Percentiles rank a stretch among this genome's conserved stretches.
phyloP scores from a whole-genome alignment of 768 basidiomycete species.

The Suillus subalutaceus region DNA sequence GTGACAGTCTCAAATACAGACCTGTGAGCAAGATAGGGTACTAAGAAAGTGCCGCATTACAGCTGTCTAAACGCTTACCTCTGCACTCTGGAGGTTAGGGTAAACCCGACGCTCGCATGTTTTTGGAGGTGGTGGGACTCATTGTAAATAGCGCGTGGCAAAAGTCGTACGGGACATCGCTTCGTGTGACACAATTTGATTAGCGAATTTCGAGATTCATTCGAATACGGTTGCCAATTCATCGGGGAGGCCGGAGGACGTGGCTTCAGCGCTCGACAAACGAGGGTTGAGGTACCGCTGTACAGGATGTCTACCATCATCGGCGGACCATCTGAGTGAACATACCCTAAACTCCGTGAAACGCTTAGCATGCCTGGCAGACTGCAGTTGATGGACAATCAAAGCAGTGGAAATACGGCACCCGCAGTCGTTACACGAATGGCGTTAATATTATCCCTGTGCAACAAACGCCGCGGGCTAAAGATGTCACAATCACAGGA shows the following conservation, averaged over 20 bases:
- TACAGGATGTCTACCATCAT: background rate
- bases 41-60: background rate
- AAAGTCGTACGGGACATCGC: background rate
- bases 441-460: background rate
- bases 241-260: background rate
- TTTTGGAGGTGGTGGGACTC: background rate
- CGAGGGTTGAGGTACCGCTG: background rate
- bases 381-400: background rate
- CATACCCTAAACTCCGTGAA: background rate
- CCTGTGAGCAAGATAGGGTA: background rate
- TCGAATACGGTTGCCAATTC: background rate
- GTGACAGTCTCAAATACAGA: background rate
- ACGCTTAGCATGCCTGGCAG: background rate
- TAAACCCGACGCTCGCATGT: background rate
- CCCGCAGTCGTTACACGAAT: background rate
- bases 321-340: background rate
- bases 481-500: background rate
- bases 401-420: background rate
- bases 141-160: background rate
- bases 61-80: background rate
- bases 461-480: background rate
- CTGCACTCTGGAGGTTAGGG: background rate
- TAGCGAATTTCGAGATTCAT: background rate
- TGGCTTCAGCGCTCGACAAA: background rate
- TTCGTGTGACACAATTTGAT: background rate